Evolutionary conservation across 2,329 filamentous ascomycete genomes (phyloP), one percentile per base, ranked within the genome.

Genomic region (Pyrenophora graminea): DNA sequence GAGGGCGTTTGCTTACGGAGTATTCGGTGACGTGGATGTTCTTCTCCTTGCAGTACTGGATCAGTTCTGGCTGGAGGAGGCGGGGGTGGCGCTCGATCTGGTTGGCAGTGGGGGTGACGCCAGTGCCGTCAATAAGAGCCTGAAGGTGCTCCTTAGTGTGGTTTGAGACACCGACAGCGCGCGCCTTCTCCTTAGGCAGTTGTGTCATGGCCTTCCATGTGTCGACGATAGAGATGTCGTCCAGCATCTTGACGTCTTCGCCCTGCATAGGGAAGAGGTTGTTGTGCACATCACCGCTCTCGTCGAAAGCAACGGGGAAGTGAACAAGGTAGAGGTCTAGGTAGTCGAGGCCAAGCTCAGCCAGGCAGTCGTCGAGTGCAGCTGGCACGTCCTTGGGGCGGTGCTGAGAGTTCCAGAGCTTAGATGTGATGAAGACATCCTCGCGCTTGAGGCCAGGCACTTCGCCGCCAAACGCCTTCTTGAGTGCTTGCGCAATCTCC

Each of bases 381-480:
- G 83, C 83, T 72, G 79, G 81, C 67, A 93, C 90, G 63, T 82
- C 81, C 39, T 64, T 45, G 17, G 63, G 62, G 67, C 91, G 87
- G 79, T 95, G 90, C 82, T 91, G 94, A 61, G 86, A 86, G 79
- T 92, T 91, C 90, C 90, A 95, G 52, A 96, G 86, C 82, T 96
- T 96, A 73, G 88, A 91, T 59, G 91, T 67, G 50, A 68, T 63
- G 55, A 67, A 68, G 37, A 68, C 49, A 25, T 67, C 62, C 39
- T 68, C 90, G 32, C 65, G 61, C 55, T 65, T 64, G 32, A 66
- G 48, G 25, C 52, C 53, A 2, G 85, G 80, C 3, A 89, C 71
- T 43, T 82, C 82, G 40, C 56, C 61, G 39, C 50, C 54, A 34
- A 67, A 67, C 7, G 63, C 62, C 56, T 57, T 62, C 58, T 68